phyloP scores from a whole-genome alignment of 1,284 basidiomycete species.

The Trichosporon coremiiforme region DNA sequence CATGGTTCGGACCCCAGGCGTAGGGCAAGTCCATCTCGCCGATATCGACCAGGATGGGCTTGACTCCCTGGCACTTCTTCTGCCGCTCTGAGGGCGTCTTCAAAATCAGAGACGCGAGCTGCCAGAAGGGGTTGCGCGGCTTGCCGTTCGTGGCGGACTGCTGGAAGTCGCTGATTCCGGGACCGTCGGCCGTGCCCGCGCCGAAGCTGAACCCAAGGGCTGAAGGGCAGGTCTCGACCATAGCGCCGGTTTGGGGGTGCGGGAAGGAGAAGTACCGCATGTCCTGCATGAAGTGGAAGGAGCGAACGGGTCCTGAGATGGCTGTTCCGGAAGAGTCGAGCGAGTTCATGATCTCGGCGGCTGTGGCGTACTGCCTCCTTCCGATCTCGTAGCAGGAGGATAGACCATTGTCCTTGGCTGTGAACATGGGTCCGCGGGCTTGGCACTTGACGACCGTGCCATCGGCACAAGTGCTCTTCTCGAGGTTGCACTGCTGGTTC shows the following conservation, averaged over 20 bases:
- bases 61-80: slow-evolving; percentile 28
- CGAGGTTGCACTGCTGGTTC: slow-evolving; percentile 17
- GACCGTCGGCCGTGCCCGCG: slow-evolving; percentile 30
- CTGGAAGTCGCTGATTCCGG: slow-evolving; percentile 24
- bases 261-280: slow-evolving; percentile 28
- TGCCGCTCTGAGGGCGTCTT: slow-evolving; percentile 12
- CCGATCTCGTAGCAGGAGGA: slow-evolving; percentile 27
- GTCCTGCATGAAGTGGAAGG: slow-evolving; percentile 30
- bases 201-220: slow-evolving; percentile 28
- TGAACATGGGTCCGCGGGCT: slow-evolving; percentile 24
- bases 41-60: slow-evolving; percentile 29
- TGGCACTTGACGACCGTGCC: slow-evolving; percentile 23
- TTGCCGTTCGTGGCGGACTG: slow-evolving; percentile 11
- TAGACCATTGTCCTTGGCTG: slow-evolving; percentile 18
- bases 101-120: slow-evolving; percentile 7
- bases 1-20: slow-evolving; percentile 26
- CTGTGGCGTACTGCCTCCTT: slow-evolving; percentile 21
- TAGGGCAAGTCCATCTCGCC: slow-evolving; percentile 29
- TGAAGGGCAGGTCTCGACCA: slow-evolving; percentile 24
- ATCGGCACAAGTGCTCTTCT: slow-evolving; percentile 27
- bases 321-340: slow-evolving; percentile 22
- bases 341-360: slow-evolving; percentile 15
- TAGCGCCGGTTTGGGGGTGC: neutral
- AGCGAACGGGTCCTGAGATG: slow-evolving; percentile 23
- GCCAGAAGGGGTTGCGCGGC: slow-evolving; percentile 28